phyloP scores from a whole-genome alignment of 1,284 basidiomycete genomes.

The Leccinum angustisporum region DNA sequence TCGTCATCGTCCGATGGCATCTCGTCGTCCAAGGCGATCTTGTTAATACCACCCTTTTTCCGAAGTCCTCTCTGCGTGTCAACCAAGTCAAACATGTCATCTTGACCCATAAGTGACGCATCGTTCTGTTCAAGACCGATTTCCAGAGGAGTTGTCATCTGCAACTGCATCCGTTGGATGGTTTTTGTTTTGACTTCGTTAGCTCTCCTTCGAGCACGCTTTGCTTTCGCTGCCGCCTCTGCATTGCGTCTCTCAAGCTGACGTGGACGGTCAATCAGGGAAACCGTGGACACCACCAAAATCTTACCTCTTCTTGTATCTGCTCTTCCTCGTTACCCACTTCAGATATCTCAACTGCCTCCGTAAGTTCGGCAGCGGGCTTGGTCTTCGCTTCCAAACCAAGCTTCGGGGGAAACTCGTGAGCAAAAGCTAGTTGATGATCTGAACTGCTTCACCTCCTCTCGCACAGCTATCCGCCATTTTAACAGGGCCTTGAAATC shows the following conservation, averaged over 20 bases:
- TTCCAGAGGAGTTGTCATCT: slow-evolving; percentile 96
- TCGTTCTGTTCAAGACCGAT: slow-evolving; percentile 91
- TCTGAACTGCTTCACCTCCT: slow-evolving; percentile 56
- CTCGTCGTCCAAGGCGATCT: slow-evolving; percentile 52
- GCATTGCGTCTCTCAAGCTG: slow-evolving; percentile 85
- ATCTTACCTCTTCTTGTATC: slow-evolving; percentile 81
- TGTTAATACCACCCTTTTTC: slow-evolving; percentile 44
- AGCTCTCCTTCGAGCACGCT: slow-evolving; percentile 81
- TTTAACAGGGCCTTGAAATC: slow-evolving; percentile 94
- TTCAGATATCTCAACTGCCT: slow-evolving; percentile 74
- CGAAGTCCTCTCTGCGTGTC: slow-evolving; percentile 52
- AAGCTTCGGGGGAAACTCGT: slow-evolving; percentile 44
- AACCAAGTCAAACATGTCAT: slow-evolving; percentile 85
- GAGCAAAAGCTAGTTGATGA: slow-evolving; percentile 3
- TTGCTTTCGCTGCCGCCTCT: slow-evolving; percentile 71
- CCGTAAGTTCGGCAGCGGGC: slow-evolving; percentile 70
- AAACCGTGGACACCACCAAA: neutral
- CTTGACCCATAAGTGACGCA: slow-evolving; percentile 68
- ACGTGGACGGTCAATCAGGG: slow-evolving; percentile 4
- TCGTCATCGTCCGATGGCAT: slow-evolving; percentile 37
- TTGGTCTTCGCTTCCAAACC: slow-evolving; percentile 82
- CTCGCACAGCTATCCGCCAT: slow-evolving; percentile 84
- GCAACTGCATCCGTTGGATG: slow-evolving; percentile 93
- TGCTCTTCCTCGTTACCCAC: slow-evolving; percentile 84
- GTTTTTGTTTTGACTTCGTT: slow-evolving; percentile 91